Base-by-base conservation (phyloP, 2,329 filamentous ascomycete genomes). In the Fusarium tupiense region DNA sequence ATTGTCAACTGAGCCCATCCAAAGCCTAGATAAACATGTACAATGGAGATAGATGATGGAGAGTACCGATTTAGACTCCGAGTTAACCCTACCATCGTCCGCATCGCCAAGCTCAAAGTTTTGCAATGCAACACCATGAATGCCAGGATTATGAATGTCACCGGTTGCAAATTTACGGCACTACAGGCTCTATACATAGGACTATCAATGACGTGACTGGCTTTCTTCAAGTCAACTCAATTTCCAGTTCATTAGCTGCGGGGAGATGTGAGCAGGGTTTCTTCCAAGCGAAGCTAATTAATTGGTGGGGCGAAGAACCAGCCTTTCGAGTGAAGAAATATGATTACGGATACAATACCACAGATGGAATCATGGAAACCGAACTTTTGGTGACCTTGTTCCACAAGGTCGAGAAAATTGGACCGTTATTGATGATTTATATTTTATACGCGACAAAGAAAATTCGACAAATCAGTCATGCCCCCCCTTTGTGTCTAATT, bases 351-450 rank as follows among this genome's bases (percentile, higher is more conserved):
- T 49, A 49, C 41, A 72, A n/a, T 19, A 37, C 41, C 17, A 31
- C 53, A 35, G 38, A 56, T 57, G 67, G 61, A 31, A 67, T 62
- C 19, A 50, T 53, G 22, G 24, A 54, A 54, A 61, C 57, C 37
- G 50, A 50, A 56, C 46, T 26, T 50, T 67, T 59, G 31, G 72
- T 72, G 60, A 50, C 47, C 37, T 64, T 65, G 35, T 64, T 64
- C 60, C 67, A 56, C 64, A 49, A 50, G 53, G 22, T 31, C 17
- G 44, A 64, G 67, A 61, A 71, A 58, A 52, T 59, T 69, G 71
- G 56, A 66, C 72, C 65, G 33, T 73, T 71, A 72, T 73, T 73
- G 71, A 64, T 66, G 67, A 67, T 53, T 49, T 78, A 56, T 72
- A 72, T 60, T 57, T 65, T 67, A 63, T 76, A 69, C 59, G 49